phyloP scores from a whole-genome alignment of 176 grass and related monocot species.

The Oryza longistaminata region DNA sequence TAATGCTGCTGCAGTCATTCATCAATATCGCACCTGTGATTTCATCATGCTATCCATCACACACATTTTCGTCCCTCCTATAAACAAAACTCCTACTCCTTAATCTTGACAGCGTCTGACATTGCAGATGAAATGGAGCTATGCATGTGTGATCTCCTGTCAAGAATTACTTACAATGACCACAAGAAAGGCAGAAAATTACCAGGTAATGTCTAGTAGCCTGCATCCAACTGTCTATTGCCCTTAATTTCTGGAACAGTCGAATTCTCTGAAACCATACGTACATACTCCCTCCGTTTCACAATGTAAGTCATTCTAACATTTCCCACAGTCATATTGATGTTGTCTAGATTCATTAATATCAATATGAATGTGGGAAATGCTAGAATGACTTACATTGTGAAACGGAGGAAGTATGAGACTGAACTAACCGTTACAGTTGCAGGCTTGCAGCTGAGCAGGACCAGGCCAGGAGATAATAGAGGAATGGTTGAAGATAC shows the following conservation, averaged over 20 bases:
- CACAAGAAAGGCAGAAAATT: not conserved
- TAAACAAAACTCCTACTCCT: not conserved
- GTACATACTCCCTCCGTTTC: too few species aligned
- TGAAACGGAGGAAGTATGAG: too few species aligned
- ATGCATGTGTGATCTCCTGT: not conserved
- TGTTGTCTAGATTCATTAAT: too few species aligned
- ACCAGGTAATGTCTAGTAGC: not conserved
- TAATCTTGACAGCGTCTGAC: not conserved
- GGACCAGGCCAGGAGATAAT: not conserved
- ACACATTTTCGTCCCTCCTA: not conserved
- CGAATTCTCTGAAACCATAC: not conserved
- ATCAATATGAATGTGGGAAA: too few species aligned
- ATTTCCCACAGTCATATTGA: too few species aligned
- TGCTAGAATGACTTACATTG: too few species aligned
- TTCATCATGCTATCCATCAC: not conserved
- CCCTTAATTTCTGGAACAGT: not conserved
- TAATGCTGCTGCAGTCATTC: not conserved
- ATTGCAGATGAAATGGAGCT: not conserved
- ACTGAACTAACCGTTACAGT: not conserved
- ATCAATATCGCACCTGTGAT: not conserved
- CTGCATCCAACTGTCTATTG: not conserved
- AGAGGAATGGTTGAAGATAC: not conserved
- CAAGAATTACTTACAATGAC: not conserved
- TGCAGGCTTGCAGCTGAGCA: not conserved
- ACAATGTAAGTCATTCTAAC: too few species aligned